Percentiles rank a stretch among this genome's conserved stretches.
Conservation (phyloP, 176 grass and related monocot species). For the Saccharum spontaneum region DNA sequence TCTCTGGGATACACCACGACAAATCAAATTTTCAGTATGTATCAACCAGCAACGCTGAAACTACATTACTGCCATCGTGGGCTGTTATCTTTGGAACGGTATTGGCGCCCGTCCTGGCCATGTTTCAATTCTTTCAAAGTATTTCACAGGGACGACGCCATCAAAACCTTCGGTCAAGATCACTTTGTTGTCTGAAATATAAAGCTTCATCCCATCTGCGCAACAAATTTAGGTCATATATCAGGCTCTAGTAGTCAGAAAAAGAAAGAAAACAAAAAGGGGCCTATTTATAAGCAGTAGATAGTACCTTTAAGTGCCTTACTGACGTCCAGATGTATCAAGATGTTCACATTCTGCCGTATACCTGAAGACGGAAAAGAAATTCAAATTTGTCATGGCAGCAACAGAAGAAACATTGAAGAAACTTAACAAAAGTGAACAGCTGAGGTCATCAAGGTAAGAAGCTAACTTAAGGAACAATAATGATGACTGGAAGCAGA, state of each 20-base stretch:
- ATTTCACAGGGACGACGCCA: conserved; percentile 64
- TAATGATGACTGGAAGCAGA: not conserved
- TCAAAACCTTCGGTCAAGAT: conserved; percentile 79
- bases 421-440: not conserved
- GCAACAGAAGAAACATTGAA: not conserved
- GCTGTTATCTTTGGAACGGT: conserved; percentile 46
- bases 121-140: conserved; percentile 76
- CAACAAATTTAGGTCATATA: not conserved
- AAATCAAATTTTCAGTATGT: not conserved
- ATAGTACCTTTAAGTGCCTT: conserved; percentile 74
- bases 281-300: not conserved
- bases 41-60: not conserved
- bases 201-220: conserved; percentile 82
- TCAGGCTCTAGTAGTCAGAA: not conserved
- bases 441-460: not conserved
- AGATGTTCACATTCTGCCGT: conserved; percentile 62
- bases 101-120: conserved; percentile 59
- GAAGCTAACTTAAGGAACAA: not conserved
- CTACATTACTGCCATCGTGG: not conserved
- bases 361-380: conserved; percentile 52
- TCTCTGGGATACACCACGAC: not conserved
- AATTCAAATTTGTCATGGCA: not conserved
- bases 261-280: not conserved
- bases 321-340: conserved; percentile 82
- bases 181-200: conserved; percentile 79